A percentile compares a stretch with the other conserved stretches of the same genome.
Conservation (phyloP, 2,329 filamentous ascomycete species). For the Aureobasidium sp. region DNA sequence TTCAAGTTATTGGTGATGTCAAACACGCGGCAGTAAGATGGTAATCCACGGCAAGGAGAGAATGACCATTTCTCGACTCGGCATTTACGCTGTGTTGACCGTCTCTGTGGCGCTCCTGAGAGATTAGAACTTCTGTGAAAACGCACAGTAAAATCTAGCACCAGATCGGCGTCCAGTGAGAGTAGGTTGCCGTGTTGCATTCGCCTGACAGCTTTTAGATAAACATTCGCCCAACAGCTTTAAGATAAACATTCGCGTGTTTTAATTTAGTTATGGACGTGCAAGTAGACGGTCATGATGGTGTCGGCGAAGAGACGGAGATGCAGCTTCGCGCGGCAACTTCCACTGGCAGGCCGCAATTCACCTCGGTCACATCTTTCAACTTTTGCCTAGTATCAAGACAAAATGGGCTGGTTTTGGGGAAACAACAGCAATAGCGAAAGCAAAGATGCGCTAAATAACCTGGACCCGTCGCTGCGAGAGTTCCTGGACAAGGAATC, state of each 20-base stretch:
- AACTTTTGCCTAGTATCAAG: background rate
- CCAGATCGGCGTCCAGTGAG: too few relatives aligned
- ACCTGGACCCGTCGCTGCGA: slow-evolving; percentile 74
- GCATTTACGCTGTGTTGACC: too few relatives aligned
- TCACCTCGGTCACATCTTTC: background rate
- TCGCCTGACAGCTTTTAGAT: background rate
- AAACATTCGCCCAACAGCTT: background rate
- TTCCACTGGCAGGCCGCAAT: background rate
- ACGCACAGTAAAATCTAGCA: background rate
- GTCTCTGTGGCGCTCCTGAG: background rate
- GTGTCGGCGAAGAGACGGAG: background rate
- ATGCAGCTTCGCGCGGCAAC: background rate
- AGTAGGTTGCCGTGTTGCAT: too few relatives aligned
- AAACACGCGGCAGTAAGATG: background rate
- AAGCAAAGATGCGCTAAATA: slow-evolving; percentile 55
- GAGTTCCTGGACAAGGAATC: slow-evolving; percentile 81
- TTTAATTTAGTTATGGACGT: background rate
- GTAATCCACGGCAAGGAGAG: background rate
- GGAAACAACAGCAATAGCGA: slow-evolving; percentile 34
- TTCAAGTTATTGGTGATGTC: background rate
- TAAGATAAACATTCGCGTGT: background rate
- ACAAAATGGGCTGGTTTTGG: slow-evolving; percentile 59
- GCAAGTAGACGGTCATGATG: background rate
- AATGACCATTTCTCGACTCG: background rate
- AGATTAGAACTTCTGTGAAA: background rate